Evolutionary conservation across 306 rosid species (phyloP).

Genomic region (Glycine soja): DNA sequence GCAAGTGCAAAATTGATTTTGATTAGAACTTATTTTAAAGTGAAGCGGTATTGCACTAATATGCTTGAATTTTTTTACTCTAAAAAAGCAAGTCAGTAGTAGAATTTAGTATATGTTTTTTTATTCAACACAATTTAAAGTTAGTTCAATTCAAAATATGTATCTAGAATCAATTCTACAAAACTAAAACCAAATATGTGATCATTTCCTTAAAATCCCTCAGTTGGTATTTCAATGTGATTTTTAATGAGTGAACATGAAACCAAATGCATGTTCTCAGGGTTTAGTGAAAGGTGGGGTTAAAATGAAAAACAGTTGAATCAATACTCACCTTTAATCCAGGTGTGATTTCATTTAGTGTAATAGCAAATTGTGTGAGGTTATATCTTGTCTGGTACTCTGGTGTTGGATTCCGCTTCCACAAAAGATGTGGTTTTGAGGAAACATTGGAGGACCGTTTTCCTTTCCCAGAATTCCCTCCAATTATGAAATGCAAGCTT

Average conservation of each 20-base stretch:
- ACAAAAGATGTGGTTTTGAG: slow-evolving; percentile 67
- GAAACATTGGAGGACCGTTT: slow-evolving; percentile 58
- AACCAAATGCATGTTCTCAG: too few relatives aligned
- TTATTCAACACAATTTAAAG: not conserved
- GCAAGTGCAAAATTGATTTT: too few relatives aligned
- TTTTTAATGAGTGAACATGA: too few relatives aligned
- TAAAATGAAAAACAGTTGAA: not conserved
- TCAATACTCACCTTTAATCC: slow-evolving; percentile 67
- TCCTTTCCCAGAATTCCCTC: slow-evolving; percentile 72
- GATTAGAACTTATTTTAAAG: too few relatives aligned
- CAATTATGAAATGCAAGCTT: slow-evolving; percentile 69
- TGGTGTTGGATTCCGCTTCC: slow-evolving; percentile 71
- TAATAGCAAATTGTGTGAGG: slow-evolving; percentile 77
- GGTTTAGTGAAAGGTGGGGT: too few relatives aligned
- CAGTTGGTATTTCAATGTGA: too few relatives aligned
- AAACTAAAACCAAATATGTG: too few relatives aligned
- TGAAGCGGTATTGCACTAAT: too few relatives aligned
- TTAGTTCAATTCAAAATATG: not conserved
- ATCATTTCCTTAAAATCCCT: too few relatives aligned
- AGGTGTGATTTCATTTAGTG: slow-evolving; percentile 81
- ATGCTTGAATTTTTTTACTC: too few relatives aligned
- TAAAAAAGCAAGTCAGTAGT: too few relatives aligned
- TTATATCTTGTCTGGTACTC: slow-evolving; percentile 75
- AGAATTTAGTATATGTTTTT: not conserved
- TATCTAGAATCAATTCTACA: not conserved